These are phyloP conservation scores for Elongisporangium anandrum DNA, from an alignment of 352 stramenopile species.

Conservation along the genomic window DNA sequence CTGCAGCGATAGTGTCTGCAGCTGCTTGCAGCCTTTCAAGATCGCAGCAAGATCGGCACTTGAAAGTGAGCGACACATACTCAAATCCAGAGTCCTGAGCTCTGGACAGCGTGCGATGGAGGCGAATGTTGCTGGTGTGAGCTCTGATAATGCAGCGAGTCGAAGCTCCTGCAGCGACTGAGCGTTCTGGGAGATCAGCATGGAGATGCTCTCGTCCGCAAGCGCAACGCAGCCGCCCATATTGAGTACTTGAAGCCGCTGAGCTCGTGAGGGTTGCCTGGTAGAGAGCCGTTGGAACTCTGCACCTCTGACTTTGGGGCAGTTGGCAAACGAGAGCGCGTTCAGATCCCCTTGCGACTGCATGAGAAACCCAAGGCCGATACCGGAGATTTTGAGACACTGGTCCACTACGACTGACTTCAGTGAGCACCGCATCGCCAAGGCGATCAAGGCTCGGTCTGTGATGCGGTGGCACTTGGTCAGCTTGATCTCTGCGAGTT, in stretches of 20 bases:
- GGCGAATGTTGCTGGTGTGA: conserved; percentile 53
- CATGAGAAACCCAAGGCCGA: conserved; percentile 52
- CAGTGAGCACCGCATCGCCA: conserved; percentile 47
- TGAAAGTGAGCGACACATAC: conserved; percentile 64
- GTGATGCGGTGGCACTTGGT: conserved; percentile 79
- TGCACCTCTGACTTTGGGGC: conserved; percentile 43
- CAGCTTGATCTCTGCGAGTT: conserved; percentile 61
- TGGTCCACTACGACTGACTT: conserved; percentile 40
- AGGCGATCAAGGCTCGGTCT: conserved; percentile 48
- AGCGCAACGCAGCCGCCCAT: conserved; percentile 51
- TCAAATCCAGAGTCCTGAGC: conserved; percentile 65
- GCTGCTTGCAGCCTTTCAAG: conserved; percentile 23
- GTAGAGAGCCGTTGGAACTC: conserved; percentile 33
- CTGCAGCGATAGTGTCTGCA: conserved; percentile 49
- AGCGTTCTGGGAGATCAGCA: conserved; percentile 47
- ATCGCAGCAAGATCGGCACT: conserved; percentile 54
- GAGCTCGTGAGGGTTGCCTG: conserved; percentile 2
- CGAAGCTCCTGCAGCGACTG: conserved; percentile 47
- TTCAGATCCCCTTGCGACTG: conserved; percentile 39
- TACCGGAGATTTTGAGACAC: conserved; percentile 63
- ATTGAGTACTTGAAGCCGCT: conserved; percentile 14
- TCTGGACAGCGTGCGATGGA: conserved; percentile 44
- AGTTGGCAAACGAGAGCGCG: conserved; percentile 57
- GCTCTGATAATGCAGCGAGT: conserved; percentile 48
- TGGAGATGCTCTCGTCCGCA: conserved; percentile 34